A percentile compares a stretch with the other conserved stretches of the same genome.
Evolutionary conservation across 1,284 basidiomycete genomes (phyloP).

Genomic region (Sporisorium iseilematis-ciliati): DNA sequence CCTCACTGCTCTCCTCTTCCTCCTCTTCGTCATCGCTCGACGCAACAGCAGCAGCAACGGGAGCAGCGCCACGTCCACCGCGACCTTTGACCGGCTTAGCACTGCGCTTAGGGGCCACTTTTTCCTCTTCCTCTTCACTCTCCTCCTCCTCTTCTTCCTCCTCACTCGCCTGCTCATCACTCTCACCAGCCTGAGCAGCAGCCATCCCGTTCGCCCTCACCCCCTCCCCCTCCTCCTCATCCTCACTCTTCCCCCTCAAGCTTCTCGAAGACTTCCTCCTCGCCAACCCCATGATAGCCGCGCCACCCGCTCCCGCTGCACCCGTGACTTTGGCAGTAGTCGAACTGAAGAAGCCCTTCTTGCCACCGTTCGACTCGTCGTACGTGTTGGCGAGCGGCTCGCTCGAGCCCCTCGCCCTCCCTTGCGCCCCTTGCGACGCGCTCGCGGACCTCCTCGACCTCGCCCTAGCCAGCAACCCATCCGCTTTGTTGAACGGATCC

Average conservation of each 20-base stretch:
- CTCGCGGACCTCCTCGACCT: constrained; percentile 20
- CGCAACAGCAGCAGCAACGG: constrained; percentile 14
- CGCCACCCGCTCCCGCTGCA: constrained; percentile 32
- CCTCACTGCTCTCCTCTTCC: constrained; percentile 8
- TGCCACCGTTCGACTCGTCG: constrained; percentile 4
- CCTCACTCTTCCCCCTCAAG: constrained; percentile 11
- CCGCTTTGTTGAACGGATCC: constrained; percentile 44
- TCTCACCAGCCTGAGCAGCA: constrained; percentile 11
- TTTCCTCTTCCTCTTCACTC: constrained; percentile 19
- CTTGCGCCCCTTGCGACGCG: not conserved
- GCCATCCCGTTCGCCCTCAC: constrained; percentile 12
- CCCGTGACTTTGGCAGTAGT: constrained; percentile 38
- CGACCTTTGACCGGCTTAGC: constrained; percentile 16
- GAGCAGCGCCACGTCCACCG: constrained; percentile 20
- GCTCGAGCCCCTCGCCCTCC: constrained; percentile 11
- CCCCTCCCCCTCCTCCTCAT: not conserved
- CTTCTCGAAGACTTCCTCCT: constrained; percentile 38
- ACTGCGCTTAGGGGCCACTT: constrained; percentile 19
- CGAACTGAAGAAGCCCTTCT: constrained; percentile 25
- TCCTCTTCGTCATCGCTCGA: constrained; percentile 23
- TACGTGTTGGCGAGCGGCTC: constrained; percentile 8
- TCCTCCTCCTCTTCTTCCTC: constrained; percentile 18
- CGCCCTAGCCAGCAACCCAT: constrained; percentile 37
- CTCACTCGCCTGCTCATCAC: constrained; percentile 10
- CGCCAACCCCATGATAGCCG: constrained; percentile 18